Evolutionary conservation across 768 basidiomycete genomes (phyloP), one percentile per base, ranked within the genome.

Genomic region (Leccinellum albellum): DNA sequence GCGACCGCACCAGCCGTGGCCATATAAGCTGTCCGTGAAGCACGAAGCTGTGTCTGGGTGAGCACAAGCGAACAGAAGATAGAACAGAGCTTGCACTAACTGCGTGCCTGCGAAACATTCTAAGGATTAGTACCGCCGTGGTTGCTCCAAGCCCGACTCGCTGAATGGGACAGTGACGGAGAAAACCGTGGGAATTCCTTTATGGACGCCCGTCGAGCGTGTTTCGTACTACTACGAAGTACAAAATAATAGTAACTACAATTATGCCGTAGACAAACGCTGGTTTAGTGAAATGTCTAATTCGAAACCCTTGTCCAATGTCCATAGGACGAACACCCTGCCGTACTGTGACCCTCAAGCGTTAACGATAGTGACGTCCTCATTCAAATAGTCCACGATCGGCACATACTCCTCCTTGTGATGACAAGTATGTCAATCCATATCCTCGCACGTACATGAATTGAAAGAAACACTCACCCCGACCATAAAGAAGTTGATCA

Each of bases 401-500:
- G 66, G 68, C 21, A 0, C 51, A 12, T 56, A 61, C 7, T 31
- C 37, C 0, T 53, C 61, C 68, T 69, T 51, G 0, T 33, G 21
- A 37, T 42, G 49, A 14, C 5, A 46, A 45, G 42, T 6, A 13
- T 21, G 14, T 61, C n/a, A 67, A 33, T 4, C 21, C 53, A 21
- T 26, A 7, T 1, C 33, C 23, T 13, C 12, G 21, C 12, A 24
- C 23, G 7, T 28, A 28, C 20, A 40, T 8, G 32, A 3, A 40
- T 6, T 23, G 3, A 10, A 6, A 45, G 20, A 44, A 51, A 3
- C 14, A 70, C 77, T 65, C 61, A 80, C 77, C 56, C 77, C 78
- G 20, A 77, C 68, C 57, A 80, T 62, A 28, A 72, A 63, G 0
- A 75, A 58, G 61, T 77, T 74, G 49, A 71, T 69, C 6, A 74